Percentiles rank a stretch among this genome's conserved stretches.
These are phyloP conservation scores for Leptoxyphium fumago DNA, from an alignment of 2,329 filamentous ascomycete genomes.

Conservation along the genomic window DNA sequence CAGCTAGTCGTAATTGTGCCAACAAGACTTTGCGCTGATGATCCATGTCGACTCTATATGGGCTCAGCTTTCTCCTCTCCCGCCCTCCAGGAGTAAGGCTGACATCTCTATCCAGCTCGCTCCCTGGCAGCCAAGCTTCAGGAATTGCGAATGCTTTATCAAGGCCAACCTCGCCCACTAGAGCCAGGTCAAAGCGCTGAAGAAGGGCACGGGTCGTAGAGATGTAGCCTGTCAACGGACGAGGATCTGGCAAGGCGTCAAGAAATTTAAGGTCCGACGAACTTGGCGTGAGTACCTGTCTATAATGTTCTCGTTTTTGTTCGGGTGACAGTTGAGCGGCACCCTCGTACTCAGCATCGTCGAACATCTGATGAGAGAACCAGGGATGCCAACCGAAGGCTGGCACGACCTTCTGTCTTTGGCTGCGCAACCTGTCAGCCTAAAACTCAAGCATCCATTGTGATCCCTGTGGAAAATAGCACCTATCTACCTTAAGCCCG, in stretches of 20 bases:
- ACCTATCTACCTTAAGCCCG: constrained; percentile 20
- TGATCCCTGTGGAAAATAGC: not conserved
- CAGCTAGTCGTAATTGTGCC: constrained; percentile 57
- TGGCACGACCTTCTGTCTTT: constrained; percentile 41
- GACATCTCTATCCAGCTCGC: constrained; percentile 28
- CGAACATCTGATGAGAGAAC: constrained; percentile 66
- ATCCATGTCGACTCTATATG: constrained; percentile 49
- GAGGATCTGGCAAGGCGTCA: constrained; percentile 43
- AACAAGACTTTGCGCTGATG: constrained; percentile 55
- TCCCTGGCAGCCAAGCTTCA: constrained; percentile 34
- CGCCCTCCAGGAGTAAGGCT: constrained; percentile 52
- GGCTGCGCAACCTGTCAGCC: constrained; percentile 15
- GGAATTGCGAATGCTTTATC: constrained; percentile 68
- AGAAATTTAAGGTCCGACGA: constrained; percentile 39
- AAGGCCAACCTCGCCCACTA: constrained; percentile 65
- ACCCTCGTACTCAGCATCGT: constrained; percentile 32
- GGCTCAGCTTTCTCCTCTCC: constrained; percentile 53
- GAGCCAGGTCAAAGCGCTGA: constrained; percentile 42
- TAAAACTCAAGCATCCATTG: constrained; percentile 11
- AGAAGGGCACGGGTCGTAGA: constrained; percentile 42
- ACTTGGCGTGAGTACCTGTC: constrained; percentile 44
- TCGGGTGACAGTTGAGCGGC: constrained; percentile 24
- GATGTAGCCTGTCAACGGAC: constrained; percentile 44
- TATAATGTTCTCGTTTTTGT: constrained; percentile 45
- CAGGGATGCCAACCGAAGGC: constrained; percentile 83